These are phyloP conservation scores for Sequoia sempervirens DNA, from an alignment of 75 land plant species.

Conservation along the genomic window DNA sequence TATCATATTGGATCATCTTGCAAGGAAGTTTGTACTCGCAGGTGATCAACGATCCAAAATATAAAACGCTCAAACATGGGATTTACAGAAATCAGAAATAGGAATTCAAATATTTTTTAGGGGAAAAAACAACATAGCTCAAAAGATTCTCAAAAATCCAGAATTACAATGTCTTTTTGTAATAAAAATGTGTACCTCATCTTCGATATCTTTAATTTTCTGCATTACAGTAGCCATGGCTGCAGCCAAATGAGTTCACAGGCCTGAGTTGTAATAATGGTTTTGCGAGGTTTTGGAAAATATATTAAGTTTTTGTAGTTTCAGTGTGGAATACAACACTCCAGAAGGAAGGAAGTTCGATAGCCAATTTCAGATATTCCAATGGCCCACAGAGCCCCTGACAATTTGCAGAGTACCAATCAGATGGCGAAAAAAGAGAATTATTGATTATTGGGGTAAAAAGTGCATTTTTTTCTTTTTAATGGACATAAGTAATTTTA, in stretches of 20 bases:
- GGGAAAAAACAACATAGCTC: not conserved
- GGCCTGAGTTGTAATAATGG: not conserved
- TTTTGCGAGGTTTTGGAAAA: not conserved
- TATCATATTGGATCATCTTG: conserved; percentile 62
- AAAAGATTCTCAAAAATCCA: not conserved
- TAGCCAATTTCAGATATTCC: too few relatives aligned
- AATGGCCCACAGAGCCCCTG: too few relatives aligned
- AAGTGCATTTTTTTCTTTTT: too few relatives aligned
- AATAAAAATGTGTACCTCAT: conserved; percentile 64
- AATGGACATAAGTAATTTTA: too few relatives aligned
- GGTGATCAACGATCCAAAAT: conserved; percentile 22
- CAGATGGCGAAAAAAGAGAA: too few relatives aligned
- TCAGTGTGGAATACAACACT: too few relatives aligned
- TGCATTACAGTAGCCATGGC: conserved; percentile 97
- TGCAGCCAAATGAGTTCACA: not conserved
- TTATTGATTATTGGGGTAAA: too few relatives aligned
- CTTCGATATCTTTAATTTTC: conserved; percentile 99
- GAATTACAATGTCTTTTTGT: not conserved
- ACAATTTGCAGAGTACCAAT: too few relatives aligned
- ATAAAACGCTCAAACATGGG: not conserved
- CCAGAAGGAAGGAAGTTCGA: too few relatives aligned
- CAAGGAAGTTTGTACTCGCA: conserved; percentile 49
- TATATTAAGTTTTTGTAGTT: not conserved
- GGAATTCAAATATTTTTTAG: not conserved
- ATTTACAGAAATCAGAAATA: not conserved